Evolutionary conservation across 202 grass and related monocot species (phyloP), one percentile per base, ranked within the genome.

Genomic region (Digitaria exilis): DNA sequence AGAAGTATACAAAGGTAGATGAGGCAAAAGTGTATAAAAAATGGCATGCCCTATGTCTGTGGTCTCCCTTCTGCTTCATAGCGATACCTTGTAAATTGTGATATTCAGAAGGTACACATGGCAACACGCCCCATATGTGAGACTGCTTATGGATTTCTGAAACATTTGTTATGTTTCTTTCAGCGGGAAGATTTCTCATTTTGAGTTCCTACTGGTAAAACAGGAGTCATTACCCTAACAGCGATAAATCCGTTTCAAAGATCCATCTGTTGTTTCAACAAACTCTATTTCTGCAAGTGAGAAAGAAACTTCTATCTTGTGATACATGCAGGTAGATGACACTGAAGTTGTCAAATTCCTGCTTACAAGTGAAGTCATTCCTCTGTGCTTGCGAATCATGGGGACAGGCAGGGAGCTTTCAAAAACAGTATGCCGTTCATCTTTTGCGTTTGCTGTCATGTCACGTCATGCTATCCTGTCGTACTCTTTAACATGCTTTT

Each of bases 301-400:
- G 4, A 80, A 75, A 22, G 21, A 45, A 64, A 39, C 50, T 79
- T 59, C 15, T 83, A 22, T 22, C 26, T 81, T 77, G 34, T 75
- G 54, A 63, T 54, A 75, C 61, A 58, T 82, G 54, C 72, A 95
- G 90, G 90, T 29, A 75, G 80, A 88, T 56, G 87, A 91, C 83
- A 86, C 82, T 21, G 79, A 91, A 76, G 87, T 86, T 64, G 90
- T 93, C 35, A 74, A 71, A 72, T 95, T 85, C 82, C 73, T 97
- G 57, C 88, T 95, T 43, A 31, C 83, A 77, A 85, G 82, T 73
- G 84, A 93, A 95, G 79, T 88, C 75, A 85, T 95, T 79, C 88
- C 95, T 76, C 70, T 91, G 16, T 97, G 92, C 42, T 50, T 97
- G 31, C 87, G 81, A 15, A 89, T 58, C 52, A 97, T 97, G 92